Evolutionary conservation across 306 rosid genomes (phyloP), one percentile per base, ranked within the genome.

Genomic region (Dryas octopetala): DNA sequence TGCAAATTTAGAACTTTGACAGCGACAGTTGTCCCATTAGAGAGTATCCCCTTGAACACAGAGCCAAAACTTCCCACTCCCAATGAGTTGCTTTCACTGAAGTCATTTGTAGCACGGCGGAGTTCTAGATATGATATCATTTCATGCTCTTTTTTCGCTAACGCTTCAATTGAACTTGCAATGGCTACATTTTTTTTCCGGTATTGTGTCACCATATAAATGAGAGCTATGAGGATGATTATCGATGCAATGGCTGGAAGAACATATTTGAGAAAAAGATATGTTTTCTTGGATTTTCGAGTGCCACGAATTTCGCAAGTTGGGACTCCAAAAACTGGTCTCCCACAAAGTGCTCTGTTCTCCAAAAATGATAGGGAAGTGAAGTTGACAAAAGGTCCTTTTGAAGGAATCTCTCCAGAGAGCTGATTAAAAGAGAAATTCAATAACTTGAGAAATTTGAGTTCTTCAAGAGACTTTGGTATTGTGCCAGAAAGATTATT

Each of bases 81-180:
- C 70, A 70, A 14, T 69, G 60, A 10, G 26, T 77, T 77, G 6
- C 43, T 17, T 23, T 76, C 70, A 19, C 74, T 6, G 48, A 76
- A 71, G 0, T 58, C 47, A 63, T 71, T 8, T 7, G 84, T 81
- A 41, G 84, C 81, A 45, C n/a, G 10, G 4, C 51, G 65, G 44
- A 81, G 59, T 38, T 79, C 83, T 6, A 32, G 62, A 40, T 79
- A 66, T 13, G 83, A 54, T 62, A 62, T 73, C 67, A 74, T 73
- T 57, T 38, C 32, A 77, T 66, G 55, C 40, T 68, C 66, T 17
- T 61, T 45, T 49, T 55, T 38, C 0, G 9, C 4, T 19, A 67
- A 19, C 10, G 0, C 8, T 5, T 5, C 49, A 46, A 5, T 5
- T 4, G 49, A 46, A 4, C 8, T 2, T 46, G 49, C 0, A 46